These are phyloP conservation scores for Paramarasmius palmivorus DNA, from an alignment of 1,284 basidiomycete genomes.

Conservation along the genomic window DNA sequence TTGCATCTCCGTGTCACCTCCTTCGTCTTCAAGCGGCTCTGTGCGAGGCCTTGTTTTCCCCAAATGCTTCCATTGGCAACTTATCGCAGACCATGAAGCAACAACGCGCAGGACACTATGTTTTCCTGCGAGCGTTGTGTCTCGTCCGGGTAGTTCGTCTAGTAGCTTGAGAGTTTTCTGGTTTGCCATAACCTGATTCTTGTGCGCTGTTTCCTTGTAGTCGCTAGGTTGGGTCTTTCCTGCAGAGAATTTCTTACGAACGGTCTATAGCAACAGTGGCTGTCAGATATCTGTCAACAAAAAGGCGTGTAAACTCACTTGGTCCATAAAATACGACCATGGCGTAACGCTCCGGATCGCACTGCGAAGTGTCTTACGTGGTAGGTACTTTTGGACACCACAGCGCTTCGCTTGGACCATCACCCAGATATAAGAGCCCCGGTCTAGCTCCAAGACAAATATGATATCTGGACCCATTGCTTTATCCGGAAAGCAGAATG, in stretches of 20 bases:
- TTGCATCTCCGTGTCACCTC: no score
- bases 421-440: no score
- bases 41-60: background rate
- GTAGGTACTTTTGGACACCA: background rate
- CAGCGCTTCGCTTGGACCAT: no score
- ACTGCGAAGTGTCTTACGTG: no score
- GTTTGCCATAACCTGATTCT: no score
- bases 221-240: no score
- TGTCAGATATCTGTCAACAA: background rate
- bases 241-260: no score
- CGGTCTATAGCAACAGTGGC: no score
- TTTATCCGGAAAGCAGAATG: constrained; percentile 1
- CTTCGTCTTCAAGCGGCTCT: background rate
- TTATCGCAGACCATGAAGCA: background rate
- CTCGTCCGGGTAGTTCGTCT: background rate
- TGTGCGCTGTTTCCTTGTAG: background rate
- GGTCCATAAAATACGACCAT: background rate
- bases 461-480: constrained; percentile 2
- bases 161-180: background rate
- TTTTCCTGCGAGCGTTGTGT: constrained; percentile 1
- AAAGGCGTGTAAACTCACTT: no score
- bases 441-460: background rate
- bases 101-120: constrained; percentile 15
- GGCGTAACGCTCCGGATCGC: background rate
- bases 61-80: background rate